Base-by-base conservation (phyloP, 2,329 filamentous ascomycete genomes). In the Xylaria sp. region DNA sequence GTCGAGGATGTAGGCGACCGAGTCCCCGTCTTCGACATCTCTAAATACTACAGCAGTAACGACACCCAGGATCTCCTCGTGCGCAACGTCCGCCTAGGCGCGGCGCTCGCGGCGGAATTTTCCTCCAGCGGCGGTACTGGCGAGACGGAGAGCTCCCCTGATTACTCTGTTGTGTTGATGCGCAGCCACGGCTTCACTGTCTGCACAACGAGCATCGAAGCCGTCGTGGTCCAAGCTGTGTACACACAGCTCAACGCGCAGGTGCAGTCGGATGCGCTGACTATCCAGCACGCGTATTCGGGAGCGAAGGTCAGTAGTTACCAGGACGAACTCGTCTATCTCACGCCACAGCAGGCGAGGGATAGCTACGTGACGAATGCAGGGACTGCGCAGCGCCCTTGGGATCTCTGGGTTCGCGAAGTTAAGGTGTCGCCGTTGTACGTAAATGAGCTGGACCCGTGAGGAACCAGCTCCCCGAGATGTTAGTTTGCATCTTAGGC, bases 171-270 rank as follows among this genome's bases (percentile, higher is more conserved):
- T 3, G 61, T 62, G 36, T 62, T 74, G 8, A 74, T 72, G 71
- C 52, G 58, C n/a, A 64, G 61, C 46, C 74, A 74, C 55, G 73
- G 73, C 15, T 73, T 73, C 62, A 70, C 66, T 5, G 65, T 61
- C 1, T 64, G 55, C 48, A 70, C 67, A 13, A 25, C 58, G 12
- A 25, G 43, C n/a, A 67, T 74, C 18, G 67, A 72, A 48, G 49
- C 51, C 8, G 74, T 57, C 15, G 72, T 75, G 18, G 62, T 61
- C 46, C 67, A 67, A 8, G 69, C 70, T 28, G 49, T 71, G 10
- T 73, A 72, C 55, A 62, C 69, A 20, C 62, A 60, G 36, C 15
- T 46, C 46, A 69, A 71, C 25, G 69, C 69, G 25, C 54, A 61
- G n/a, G 51, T 59, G 5, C 66, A 69, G 62, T 57, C 69, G 9